Base-by-base conservation (phyloP, 2,329 filamentous ascomycete genomes). In the Niveomyces coronatus region DNA sequence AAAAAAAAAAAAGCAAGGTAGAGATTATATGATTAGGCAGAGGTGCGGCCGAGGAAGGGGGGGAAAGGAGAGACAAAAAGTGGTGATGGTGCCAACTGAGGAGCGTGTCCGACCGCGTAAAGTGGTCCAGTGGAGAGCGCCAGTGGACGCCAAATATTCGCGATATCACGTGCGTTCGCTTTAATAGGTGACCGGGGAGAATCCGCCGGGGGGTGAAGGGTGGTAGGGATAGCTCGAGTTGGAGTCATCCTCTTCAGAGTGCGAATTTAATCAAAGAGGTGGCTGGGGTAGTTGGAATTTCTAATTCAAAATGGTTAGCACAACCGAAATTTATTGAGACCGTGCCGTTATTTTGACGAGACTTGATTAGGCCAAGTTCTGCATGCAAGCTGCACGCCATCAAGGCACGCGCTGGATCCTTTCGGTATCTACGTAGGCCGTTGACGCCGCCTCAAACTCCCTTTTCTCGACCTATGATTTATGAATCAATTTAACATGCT, bases 371-470 rank as follows among this genome's bases (percentile, higher is more conserved):
- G n/a, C n/a, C 37, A 34, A 31, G 27, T 18, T 18, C 17, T 10
- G n/a, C 9, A 7, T 15, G 4, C 13, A 11, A 17, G 17, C 18
- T 30, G 37, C 37, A 34, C 34, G 13, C 3, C 4, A 3, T 15
- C 19, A 34, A 39, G 37, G 37, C 31, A 39, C 37, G n/a, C n/a
- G n/a, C n/a, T n/a, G n/a, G n/a, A 24, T 24, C 17, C 37, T 23
- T 34, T 31, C 15, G 17, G 34, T 39, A 34, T 30, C 30, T 19
- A 19, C 19, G 11, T 2, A 19, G 14, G 16, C 16, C 22, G 18
- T 5, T 37, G 27, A 14, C 19, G 19, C 35, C 23, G 19, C 14
- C 17, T n/a, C n/a, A n/a, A n/a, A n/a, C n/a, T n/a, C n/a, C n/a
- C n/a, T n/a, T n/a, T n/a, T n/a, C n/a, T n/a, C n/a, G n/a, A n/a